A percentile compares a stretch with the other conserved stretches of the same genome.
phyloP scores from a whole-genome alignment of 225 moss, liverwort and hornwort genomes.

The Physcomitrellopsis africana region DNA sequence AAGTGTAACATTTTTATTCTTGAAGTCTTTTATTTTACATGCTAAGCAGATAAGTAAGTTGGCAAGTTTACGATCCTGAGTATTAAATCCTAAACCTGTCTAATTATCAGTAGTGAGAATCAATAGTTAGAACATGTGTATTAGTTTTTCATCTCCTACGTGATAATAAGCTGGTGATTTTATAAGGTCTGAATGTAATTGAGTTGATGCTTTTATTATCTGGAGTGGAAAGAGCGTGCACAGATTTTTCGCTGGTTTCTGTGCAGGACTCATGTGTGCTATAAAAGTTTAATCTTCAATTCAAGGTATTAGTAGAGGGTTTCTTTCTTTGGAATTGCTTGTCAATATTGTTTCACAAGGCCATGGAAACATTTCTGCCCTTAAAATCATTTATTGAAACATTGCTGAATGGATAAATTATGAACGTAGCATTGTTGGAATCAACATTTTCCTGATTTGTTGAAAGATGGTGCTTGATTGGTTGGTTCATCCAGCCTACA shows the following conservation, averaged over 20 bases:
- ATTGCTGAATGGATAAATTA: slow-evolving; percentile 6
- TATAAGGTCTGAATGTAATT: neutral
- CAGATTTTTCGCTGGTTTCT: neutral
- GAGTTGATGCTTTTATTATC: neutral
- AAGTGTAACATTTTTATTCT: too few species aligned
- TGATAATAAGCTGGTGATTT: too few species aligned
- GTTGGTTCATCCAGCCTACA: neutral
- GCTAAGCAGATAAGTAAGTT: too few species aligned
- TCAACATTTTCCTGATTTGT: neutral
- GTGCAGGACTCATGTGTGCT: neutral
- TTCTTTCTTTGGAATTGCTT: too few species aligned
- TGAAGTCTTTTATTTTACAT: too few species aligned
- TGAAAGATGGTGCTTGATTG: neutral
- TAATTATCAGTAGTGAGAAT: too few species aligned
- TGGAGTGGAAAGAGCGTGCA: neutral
- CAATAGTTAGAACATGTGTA: too few species aligned
- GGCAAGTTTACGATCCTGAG: too few species aligned
- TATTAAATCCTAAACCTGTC: too few species aligned
- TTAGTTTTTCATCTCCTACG: too few species aligned
- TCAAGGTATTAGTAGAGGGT: too few species aligned
- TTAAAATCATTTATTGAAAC: neutral
- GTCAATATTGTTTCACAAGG: neutral
- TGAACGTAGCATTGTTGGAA: slow-evolving; percentile 8
- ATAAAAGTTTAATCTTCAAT: neutral
- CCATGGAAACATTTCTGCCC: neutral